A percentile compares a stretch with the other conserved stretches of the same genome.
These are phyloP conservation scores for Curvularia sp. DNA, from an alignment of 2,329 filamentous ascomycete species.

Conservation along the genomic window DNA sequence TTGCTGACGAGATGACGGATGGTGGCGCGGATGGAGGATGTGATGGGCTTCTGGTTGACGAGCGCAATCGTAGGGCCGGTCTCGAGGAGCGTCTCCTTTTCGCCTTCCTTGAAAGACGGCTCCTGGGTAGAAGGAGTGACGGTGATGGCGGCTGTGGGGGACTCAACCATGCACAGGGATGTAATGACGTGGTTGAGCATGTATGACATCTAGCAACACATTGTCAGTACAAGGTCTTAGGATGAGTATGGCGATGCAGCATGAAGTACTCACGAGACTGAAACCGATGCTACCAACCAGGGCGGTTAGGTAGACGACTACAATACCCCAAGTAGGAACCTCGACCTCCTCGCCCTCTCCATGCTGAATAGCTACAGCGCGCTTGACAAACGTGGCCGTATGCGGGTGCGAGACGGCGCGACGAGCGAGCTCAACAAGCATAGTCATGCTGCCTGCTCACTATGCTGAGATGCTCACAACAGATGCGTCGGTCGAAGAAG, in stretches of 20 bases:
- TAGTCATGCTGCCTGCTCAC: slow-evolving; percentile 19
- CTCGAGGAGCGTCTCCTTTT: slow-evolving; percentile 51
- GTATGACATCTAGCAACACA: slow-evolving; percentile 55
- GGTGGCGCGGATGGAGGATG: slow-evolving; percentile 65
- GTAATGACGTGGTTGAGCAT: slow-evolving; percentile 67
- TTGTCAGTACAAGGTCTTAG: slow-evolving; percentile 3
- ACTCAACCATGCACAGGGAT: slow-evolving; percentile 70
- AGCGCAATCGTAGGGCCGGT: slow-evolving; percentile 51
- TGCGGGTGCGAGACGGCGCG: slow-evolving; percentile 41
- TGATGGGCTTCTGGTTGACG: slow-evolving; percentile 65
- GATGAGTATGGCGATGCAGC: too few relatives aligned
- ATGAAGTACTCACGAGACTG: slow-evolving; percentile 49
- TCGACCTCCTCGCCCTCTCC: slow-evolving; percentile 26
- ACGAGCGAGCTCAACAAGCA: slow-evolving; percentile 42
- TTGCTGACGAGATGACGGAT: slow-evolving; percentile 67
- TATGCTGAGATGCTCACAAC: background rate
- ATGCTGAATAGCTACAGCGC: slow-evolving; percentile 25
- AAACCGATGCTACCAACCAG: slow-evolving; percentile 53
- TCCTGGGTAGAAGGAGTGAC: slow-evolving; percentile 56
- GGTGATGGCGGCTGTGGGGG: slow-evolving; percentile 60
- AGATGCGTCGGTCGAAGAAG: background rate
- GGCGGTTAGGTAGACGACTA: slow-evolving; percentile 46
- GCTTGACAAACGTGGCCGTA: slow-evolving; percentile 38
- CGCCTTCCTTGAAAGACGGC: slow-evolving; percentile 52
- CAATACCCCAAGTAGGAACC: slow-evolving; percentile 42